Conservation (phyloP, 768 basidiomycete genomes). For the Pleurotus djamor region DNA sequence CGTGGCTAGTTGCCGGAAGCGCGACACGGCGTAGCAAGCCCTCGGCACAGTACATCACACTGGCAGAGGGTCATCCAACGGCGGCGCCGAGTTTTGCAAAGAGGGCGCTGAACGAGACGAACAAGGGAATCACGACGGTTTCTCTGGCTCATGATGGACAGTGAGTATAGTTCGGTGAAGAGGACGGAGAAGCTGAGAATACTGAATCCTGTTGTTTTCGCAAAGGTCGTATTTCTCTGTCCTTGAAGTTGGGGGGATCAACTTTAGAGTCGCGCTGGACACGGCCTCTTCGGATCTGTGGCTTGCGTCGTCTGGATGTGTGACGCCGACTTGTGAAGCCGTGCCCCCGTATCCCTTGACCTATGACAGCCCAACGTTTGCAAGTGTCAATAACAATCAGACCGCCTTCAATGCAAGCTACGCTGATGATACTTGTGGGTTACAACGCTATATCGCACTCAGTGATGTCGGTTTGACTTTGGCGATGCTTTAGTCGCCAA, state of each 20-base stretch:
- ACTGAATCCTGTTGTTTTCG: neutral
- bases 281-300: slow-evolving; percentile 76
- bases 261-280: slow-evolving; percentile 69
- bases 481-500: slow-evolving; percentile 43
- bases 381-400: slow-evolving; percentile 54
- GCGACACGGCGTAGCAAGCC: neutral
- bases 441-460: neutral
- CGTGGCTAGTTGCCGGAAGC: neutral
- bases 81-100: neutral
- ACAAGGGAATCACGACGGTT: neutral
- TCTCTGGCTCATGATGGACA: slow-evolving; percentile 1
- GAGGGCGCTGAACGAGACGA: slow-evolving; percentile 4
- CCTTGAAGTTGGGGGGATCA: slow-evolving; percentile 58
- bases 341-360: slow-evolving; percentile 71
- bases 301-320: slow-evolving; percentile 66
- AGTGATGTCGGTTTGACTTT: neutral
- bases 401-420: slow-evolving; percentile 62
- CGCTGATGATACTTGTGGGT: slow-evolving; percentile 68
- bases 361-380: slow-evolving; percentile 67
- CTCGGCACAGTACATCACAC: neutral
- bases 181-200: too few species aligned
- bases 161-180: neutral
- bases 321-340: slow-evolving; percentile 46
- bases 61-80: neutral
- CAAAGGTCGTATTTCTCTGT: slow-evolving; percentile 67